Percentiles rank a stretch among this genome's conserved stretches.
These are phyloP conservation scores for Pseudogymnoascus sp. DNA, from an alignment of 2,329 filamentous ascomycete species.

Conservation along the genomic window DNA sequence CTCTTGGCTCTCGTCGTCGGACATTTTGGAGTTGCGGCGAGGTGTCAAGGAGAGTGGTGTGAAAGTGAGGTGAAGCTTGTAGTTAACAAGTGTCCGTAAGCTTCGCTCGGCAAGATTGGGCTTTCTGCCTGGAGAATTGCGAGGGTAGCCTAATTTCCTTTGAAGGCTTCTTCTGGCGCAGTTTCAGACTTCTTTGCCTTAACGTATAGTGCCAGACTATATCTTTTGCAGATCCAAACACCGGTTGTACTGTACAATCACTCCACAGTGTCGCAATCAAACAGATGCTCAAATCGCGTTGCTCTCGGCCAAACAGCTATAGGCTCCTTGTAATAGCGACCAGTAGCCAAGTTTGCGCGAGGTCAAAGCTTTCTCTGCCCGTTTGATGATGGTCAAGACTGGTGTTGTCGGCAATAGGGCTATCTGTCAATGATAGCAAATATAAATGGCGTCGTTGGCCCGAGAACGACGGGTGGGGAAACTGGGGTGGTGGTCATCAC, in stretches of 20 bases:
- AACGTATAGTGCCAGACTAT: background rate
- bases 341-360: background rate
- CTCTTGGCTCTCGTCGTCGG: conserved; percentile 34
- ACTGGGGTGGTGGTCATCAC: background rate
- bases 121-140: background rate
- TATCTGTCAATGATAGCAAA: conserved; percentile 1
- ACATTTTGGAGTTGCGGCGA: background rate
- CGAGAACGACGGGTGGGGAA: background rate
- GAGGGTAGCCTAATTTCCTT: background rate
- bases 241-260: background rate
- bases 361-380: background rate
- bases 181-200: background rate
- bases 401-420: background rate
- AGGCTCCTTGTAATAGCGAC: background rate
- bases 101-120: background rate
- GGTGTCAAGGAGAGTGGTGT: background rate
- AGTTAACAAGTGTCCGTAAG: background rate
- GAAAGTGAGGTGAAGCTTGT: background rate
- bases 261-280: background rate
- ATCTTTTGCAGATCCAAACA: background rate
- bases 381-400: background rate
- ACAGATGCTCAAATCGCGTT: background rate
- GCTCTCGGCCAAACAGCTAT: background rate
- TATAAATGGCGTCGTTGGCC: background rate
- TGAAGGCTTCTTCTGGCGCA: background rate